Base-by-base conservation (phyloP, 2,329 filamentous ascomycete genomes). In the Lasiodiplodia gonubiensis region DNA sequence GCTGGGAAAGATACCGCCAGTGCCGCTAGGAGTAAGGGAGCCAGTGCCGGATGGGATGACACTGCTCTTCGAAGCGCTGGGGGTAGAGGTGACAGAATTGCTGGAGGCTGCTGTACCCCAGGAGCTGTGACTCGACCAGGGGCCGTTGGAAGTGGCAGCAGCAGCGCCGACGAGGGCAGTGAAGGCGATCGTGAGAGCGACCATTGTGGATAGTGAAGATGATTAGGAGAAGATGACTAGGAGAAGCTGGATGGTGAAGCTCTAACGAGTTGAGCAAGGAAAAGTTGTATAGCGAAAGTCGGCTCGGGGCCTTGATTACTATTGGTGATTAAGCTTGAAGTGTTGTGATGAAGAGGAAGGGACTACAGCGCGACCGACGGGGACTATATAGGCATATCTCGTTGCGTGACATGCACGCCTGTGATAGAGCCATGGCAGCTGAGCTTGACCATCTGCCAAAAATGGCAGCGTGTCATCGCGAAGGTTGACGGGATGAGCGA, bases 141-240 rank as follows among this genome's bases (percentile, higher is more conserved):
- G 37, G 23, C 61, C 61, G 49, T 30, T 55, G 37, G 35, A 39
- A 21, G 39, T 57, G 52, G 52, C 64, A n/a, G 52, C 37, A 18
- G 52, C 64, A 27, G 64, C 52, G 39, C 64, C 52, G 35, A 54
- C 52, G 21, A 66, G 37, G 52, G 64, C 64, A 21, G 52, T 55
- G 37, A 66, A 49, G 48, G 42, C 51, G 37, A 66, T 51, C 18
- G 64, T 46, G 23, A 55, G 16, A 52, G 39, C 37, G 52, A 57
- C 39, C 64, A 66, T 66, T 39, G 35, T 57, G 51, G 23, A 18
- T 23, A 30, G 16, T 64, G 14, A 27, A 46, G n/a, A 33, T 64
- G 21, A 54, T 5, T 33, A 64, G 37, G 37, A 46, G 37, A 18
- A 35, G 52, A 18, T 55, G n/a, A 25, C 16, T 39, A 33, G 30